These are phyloP conservation scores for Trichosporon ovoides DNA, from an alignment of 1,284 basidiomycete genomes.

Conservation along the genomic window DNA sequence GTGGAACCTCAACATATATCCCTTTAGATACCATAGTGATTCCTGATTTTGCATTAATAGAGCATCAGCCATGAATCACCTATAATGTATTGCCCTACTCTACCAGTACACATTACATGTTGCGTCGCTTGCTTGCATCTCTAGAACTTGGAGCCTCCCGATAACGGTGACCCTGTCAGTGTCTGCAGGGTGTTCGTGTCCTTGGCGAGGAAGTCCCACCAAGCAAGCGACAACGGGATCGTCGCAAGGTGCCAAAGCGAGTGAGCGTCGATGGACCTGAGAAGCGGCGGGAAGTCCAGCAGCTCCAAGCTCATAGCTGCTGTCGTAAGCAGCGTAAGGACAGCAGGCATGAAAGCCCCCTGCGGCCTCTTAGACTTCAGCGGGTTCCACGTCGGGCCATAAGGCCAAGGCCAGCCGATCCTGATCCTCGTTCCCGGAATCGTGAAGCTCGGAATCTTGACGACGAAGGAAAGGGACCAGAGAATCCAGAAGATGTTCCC, in stretches of 20 bases:
- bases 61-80: neutral
- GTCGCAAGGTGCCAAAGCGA: slow-evolving; percentile 90
- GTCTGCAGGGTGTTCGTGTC: slow-evolving; percentile 39
- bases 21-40: slow-evolving; percentile 1
- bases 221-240: slow-evolving; percentile 67
- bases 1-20: neutral
- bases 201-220: slow-evolving; percentile 65
- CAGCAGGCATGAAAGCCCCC: slow-evolving; percentile 53
- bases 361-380: slow-evolving; percentile 21
- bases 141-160: neutral
- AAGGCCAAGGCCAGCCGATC: slow-evolving; percentile 26
- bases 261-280: slow-evolving; percentile 81
- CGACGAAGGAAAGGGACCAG: slow-evolving; percentile 59
- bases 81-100: too few species aligned
- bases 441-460: slow-evolving; percentile 34
- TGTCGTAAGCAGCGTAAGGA: slow-evolving; percentile 67
- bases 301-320: slow-evolving; percentile 76
- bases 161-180: neutral
- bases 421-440: slow-evolving; percentile 14
- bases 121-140: neutral
- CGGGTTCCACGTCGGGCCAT: slow-evolving; percentile 31
- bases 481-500: slow-evolving; percentile 76
- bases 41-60: neutral
- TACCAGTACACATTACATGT: too few species aligned
- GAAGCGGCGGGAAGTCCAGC: slow-evolving; percentile 82